A percentile compares a stretch with the other conserved stretches of the same genome.
phyloP scores from a whole-genome alignment of 1,139 yeast genomes.

The Protomyces lactucae-debilis region DNA sequence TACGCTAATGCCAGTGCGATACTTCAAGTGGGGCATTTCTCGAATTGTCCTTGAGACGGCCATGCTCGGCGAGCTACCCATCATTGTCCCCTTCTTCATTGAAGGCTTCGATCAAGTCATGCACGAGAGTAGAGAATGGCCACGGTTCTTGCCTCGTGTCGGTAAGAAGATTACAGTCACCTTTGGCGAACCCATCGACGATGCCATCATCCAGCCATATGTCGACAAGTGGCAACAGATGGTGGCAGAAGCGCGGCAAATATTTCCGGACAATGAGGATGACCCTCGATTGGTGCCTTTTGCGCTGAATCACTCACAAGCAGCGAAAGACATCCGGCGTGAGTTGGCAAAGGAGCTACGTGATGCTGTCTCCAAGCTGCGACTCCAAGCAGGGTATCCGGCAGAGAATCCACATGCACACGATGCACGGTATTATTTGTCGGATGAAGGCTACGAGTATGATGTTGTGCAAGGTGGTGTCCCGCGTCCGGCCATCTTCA shows the following conservation, averaged over 20 bases:
- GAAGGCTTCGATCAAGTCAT: constrained; percentile 82
- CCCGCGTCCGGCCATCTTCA: constrained; percentile 22
- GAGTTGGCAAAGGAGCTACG: constrained; percentile 66
- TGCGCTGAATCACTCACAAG: constrained; percentile 57
- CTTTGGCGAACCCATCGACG: constrained; percentile 69
- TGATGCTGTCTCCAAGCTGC: constrained; percentile 54
- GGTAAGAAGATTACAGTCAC: constrained; percentile 66
- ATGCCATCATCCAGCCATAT: constrained; percentile 44
- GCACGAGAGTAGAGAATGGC: constrained; percentile 56
- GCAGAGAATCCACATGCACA: constrained; percentile 45
- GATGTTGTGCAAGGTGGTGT: constrained; percentile 19
- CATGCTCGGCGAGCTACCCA: constrained; percentile 49
- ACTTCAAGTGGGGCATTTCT: constrained; percentile 93
- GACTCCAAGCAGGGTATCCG: constrained; percentile 53
- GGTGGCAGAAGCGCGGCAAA: constrained; percentile 61
- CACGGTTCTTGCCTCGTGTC: constrained; percentile 60
- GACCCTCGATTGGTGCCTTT: constrained; percentile 40
- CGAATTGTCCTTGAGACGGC: constrained; percentile 65
- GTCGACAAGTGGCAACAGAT: constrained; percentile 40
- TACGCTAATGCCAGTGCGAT: constrained; percentile 58
- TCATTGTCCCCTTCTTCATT: constrained; percentile 81
- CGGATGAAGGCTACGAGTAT: constrained; percentile 21
- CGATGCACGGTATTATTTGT: constrained; percentile 11
- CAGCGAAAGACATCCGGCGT: constrained; percentile 61
- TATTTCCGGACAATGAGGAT: constrained; percentile 12